Evolutionary conservation across 257 asterid genomes (phyloP).

Genomic region (Capsicum rhomboideum): DNA sequence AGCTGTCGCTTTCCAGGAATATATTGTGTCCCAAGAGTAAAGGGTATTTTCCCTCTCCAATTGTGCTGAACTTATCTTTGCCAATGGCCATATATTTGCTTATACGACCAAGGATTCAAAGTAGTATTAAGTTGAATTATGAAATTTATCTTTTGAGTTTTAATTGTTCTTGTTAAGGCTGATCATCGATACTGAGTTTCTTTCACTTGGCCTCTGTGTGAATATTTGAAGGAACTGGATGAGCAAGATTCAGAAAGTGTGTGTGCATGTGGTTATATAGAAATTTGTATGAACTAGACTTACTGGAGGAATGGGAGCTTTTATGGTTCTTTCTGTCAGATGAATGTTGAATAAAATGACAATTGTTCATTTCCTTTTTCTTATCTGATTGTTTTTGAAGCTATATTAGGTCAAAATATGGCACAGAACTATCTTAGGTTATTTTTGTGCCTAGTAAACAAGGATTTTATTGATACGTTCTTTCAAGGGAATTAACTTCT

Average conservation of each 20-base stretch:
- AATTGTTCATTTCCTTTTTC: background rate
- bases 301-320: background rate
- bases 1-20: constrained; percentile 34
- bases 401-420: background rate
- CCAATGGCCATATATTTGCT: background rate
- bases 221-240: background rate
- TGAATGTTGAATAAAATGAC: background rate
- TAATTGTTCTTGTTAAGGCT: background rate
- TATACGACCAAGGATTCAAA: background rate
- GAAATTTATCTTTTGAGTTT: background rate
- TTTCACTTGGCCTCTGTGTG: background rate
- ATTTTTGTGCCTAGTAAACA: background rate
- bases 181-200: background rate
- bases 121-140: background rate
- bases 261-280: background rate
- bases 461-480: background rate
- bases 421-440: background rate
- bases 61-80: background rate
- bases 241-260: background rate
- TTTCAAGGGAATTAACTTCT: background rate
- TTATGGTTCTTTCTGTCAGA: background rate
- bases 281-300: background rate
- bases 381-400: background rate
- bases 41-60: constrained; percentile 26
- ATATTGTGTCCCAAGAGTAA: constrained; percentile 42